phyloP scores from a whole-genome alignment of 768 basidiomycete species.

The Amanita pallidorosea region DNA sequence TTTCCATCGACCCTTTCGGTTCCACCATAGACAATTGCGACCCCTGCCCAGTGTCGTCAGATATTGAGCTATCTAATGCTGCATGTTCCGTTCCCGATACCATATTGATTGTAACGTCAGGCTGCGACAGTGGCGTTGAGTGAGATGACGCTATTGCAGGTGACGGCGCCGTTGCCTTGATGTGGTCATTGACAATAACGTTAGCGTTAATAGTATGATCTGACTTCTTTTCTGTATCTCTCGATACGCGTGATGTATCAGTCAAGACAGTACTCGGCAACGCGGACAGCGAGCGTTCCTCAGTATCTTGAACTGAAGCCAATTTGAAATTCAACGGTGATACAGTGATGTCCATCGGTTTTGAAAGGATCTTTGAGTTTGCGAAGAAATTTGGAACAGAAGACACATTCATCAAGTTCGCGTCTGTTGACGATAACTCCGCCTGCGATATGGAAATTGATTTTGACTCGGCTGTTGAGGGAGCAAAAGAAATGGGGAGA shows the following conservation, averaged over 20 bases:
- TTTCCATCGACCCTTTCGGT: neutral
- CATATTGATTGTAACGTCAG: neutral
- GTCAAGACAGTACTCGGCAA: neutral
- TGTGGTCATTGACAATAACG: neutral
- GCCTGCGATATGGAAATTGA: neutral
- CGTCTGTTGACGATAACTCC: neutral
- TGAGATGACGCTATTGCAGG: neutral
- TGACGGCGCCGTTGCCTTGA: neutral
- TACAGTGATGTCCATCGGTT: slow-evolving; percentile 21
- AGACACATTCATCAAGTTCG: neutral
- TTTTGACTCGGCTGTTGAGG: neutral
- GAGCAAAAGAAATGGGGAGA: neutral
- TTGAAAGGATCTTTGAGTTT: slow-evolving; percentile 34
- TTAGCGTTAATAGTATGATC: neutral
- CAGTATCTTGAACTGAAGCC: neutral
- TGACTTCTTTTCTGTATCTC: neutral
- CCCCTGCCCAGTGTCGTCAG: neutral
- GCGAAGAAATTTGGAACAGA: slow-evolving; percentile 58
- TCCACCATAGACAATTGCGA: neutral
- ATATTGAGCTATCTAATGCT: neutral
- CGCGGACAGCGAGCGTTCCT: neutral
- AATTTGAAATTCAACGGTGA: slow-evolving; percentile 14
- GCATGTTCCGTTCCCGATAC: neutral
- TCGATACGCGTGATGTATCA: neutral
- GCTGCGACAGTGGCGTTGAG: neutral